Percentiles rank a stretch among this genome's conserved stretches.
phyloP scores from a whole-genome alignment of 768 basidiomycete genomes.

The Phallus indusiatus region DNA sequence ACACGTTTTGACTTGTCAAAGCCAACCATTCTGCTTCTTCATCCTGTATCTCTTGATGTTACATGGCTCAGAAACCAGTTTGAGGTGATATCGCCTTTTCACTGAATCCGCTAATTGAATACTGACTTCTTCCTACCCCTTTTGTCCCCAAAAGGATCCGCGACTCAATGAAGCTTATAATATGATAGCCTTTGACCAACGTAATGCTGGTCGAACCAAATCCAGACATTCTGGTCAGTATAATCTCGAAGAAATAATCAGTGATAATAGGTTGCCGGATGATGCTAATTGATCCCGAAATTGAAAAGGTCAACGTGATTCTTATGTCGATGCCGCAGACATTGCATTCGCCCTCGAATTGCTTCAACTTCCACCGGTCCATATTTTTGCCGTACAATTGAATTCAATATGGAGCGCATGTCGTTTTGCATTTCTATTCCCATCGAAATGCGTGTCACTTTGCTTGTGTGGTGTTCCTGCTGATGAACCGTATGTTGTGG shows the following conservation, averaged over 20 bases:
- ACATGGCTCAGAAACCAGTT: slow-evolving; percentile 60
- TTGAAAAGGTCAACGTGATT: slow-evolving; percentile 51
- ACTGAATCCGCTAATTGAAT: too few relatives aligned
- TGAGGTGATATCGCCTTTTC: slow-evolving; percentile 14
- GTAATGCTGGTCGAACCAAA: slow-evolving; percentile 38
- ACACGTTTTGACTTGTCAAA: slow-evolving; percentile 56
- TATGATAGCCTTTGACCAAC: slow-evolving; percentile 67
- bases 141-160: slow-evolving; percentile 34
- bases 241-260: background rate
- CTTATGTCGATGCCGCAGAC: slow-evolving; percentile 75
- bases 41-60: slow-evolving; percentile 59
- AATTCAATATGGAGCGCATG: slow-evolving; percentile 48
- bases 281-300: slow-evolving; percentile 34
- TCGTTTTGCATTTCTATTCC: slow-evolving; percentile 33
- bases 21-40: slow-evolving; percentile 59
- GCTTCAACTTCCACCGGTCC: slow-evolving; percentile 55
- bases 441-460: slow-evolving; percentile 8
- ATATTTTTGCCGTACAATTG: slow-evolving; percentile 62
- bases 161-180: slow-evolving; percentile 52
- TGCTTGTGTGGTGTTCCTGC: slow-evolving; percentile 10
- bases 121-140: too few relatives aligned
- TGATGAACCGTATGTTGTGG: slow-evolving; percentile 6
- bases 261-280: background rate
- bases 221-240: slow-evolving; percentile 2
- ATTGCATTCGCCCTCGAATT: slow-evolving; percentile 50